Evolutionary conservation across 2,329 filamentous ascomycete genomes (phyloP).

Genomic region (Juglanconis oblonga): DNA sequence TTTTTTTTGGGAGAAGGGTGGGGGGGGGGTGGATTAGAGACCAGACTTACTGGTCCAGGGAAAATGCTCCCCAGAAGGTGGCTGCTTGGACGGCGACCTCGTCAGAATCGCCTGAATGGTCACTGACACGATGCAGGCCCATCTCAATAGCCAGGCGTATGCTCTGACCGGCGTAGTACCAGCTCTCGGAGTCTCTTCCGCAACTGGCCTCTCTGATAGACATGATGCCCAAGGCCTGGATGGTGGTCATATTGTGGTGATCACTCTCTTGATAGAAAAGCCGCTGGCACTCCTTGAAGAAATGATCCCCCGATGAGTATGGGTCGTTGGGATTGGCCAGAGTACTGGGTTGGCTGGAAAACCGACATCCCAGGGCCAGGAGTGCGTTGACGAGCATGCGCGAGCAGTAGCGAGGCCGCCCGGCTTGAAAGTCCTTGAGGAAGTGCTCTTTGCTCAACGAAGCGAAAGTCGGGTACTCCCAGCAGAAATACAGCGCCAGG

Average conservation of each 20-base stretch:
- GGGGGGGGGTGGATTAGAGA: background rate
- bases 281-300: constrained; percentile 66
- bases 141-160: constrained; percentile 71
- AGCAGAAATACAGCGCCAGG: constrained; percentile 68
- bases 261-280: constrained; percentile 57
- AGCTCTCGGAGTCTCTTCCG: constrained; percentile 69
- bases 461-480: constrained; percentile 73
- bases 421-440: constrained; percentile 60
- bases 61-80: constrained; percentile 62
- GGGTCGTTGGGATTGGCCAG: constrained; percentile 61
- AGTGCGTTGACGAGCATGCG: constrained; percentile 64
- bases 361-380: constrained; percentile 64
- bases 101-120: constrained; percentile 43
- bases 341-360: constrained; percentile 63
- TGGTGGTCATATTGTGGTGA: constrained; percentile 64
- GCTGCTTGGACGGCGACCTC: constrained; percentile 57
- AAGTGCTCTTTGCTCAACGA: constrained; percentile 72
- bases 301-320: constrained; percentile 67
- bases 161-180: constrained; percentile 70
- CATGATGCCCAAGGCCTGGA: constrained; percentile 75
- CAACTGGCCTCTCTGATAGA: constrained; percentile 71
- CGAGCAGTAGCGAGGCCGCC: constrained; percentile 64
- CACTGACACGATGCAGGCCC: constrained; percentile 58
- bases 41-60: constrained; percentile 58
- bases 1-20: background rate